Percentiles rank a stretch among this genome's conserved stretches.
phyloP scores from a whole-genome alignment of 2,329 filamentous ascomycete species.

The Neonectria ditissima region DNA sequence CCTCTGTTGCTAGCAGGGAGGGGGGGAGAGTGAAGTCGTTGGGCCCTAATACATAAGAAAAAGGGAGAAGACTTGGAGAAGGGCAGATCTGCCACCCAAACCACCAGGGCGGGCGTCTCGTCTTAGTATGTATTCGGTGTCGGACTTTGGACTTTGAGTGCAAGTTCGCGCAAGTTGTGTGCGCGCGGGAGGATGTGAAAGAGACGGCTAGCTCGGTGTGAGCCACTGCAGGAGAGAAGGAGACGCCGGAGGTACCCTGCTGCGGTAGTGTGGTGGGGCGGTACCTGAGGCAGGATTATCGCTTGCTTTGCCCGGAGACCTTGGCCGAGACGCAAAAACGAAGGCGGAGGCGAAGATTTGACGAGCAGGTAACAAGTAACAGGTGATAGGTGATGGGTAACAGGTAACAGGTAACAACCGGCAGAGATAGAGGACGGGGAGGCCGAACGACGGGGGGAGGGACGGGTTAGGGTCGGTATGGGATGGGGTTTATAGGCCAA shows the following conservation, averaged over 20 bases:
- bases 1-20: slow-evolving; percentile 30
- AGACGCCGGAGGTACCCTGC: slow-evolving; percentile 18
- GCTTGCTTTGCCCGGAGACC: neutral
- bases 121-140: slow-evolving; percentile 6
- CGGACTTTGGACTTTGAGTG: slow-evolving; percentile 7
- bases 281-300: slow-evolving; percentile 19
- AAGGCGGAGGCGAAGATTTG: neutral
- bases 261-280: slow-evolving; percentile 8
- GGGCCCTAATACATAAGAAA: slow-evolving; percentile 37
- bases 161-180: slow-evolving; percentile 8
- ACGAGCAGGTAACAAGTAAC: neutral
- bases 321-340: slow-evolving; percentile 11
- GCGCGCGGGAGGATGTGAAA: slow-evolving; percentile 16
- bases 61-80: slow-evolving; percentile 23
- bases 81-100: slow-evolving; percentile 24
- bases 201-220: slow-evolving; percentile 17
- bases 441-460: neutral
- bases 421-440: slow-evolving; percentile 6
- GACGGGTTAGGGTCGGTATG: slow-evolving; percentile 13
- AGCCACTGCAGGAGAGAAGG: slow-evolving; percentile 13
- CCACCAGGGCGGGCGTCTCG: slow-evolving; percentile 11
- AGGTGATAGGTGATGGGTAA: too few species aligned
- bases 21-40: slow-evolving; percentile 28
- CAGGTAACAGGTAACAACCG: neutral
- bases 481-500: slow-evolving; percentile 27